Percentiles rank a stretch among this genome's conserved stretches.
phyloP scores from a whole-genome alignment of 306 rosid species.

The cucumber (Cucumis sativus) region DNA sequence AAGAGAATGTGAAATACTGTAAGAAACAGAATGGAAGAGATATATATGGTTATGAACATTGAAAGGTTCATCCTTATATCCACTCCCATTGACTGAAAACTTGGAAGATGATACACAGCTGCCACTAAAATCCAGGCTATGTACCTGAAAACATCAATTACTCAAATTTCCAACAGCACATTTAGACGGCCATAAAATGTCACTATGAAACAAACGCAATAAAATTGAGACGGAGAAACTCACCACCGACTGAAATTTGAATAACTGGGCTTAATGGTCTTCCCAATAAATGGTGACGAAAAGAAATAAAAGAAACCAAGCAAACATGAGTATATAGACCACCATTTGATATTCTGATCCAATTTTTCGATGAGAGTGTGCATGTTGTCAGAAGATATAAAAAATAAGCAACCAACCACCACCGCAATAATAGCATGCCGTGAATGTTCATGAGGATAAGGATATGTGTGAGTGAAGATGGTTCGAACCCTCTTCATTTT shows the following conservation, averaged over 20 bases:
- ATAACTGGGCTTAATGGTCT: conserved; percentile 94
- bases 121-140: conserved; percentile 88
- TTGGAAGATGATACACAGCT: conserved; percentile 95
- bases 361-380: conserved; percentile 82
- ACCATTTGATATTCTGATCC: conserved; percentile 91
- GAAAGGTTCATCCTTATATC: conserved; percentile 94
- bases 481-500: conserved; percentile 94
- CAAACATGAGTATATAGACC: conserved; percentile 88
- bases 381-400: conserved; percentile 92
- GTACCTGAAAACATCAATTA: conserved; percentile 46
- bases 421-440: conserved; percentile 96
- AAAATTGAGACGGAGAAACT: conserved; percentile 18
- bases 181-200: conserved; percentile 1
- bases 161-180: conserved; percentile 14
- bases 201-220: background rate
- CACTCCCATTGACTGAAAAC: conserved; percentile 95
- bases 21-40: conserved; percentile 85
- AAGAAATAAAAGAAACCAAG: conserved; percentile 94
- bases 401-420: conserved; percentile 83
- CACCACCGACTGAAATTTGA: conserved; percentile 98
- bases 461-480: conserved; percentile 64
- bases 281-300: conserved; percentile 91
- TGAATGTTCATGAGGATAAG: conserved; percentile 95
- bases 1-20: conserved; percentile 73
- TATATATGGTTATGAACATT: conserved; percentile 65